These are phyloP conservation scores for Aspergillus saccharolyticus DNA, from an alignment of 495 filamentous ascomycete genomes.

Conservation along the genomic window DNA sequence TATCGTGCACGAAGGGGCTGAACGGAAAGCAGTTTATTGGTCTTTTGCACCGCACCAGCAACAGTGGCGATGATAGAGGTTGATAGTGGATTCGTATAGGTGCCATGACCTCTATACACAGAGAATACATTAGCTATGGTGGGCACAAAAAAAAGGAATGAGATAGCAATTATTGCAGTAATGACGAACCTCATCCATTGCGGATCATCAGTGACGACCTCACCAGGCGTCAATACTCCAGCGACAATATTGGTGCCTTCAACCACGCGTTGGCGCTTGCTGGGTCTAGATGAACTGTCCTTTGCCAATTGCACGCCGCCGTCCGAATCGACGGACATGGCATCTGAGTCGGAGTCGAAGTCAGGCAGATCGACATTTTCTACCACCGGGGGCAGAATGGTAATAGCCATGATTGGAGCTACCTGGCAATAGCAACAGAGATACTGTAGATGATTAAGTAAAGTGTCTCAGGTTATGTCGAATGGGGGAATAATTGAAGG, in stretches of 20 bases:
- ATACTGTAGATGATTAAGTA: background rate
- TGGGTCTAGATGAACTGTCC: conserved; percentile 28
- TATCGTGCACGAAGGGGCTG: conserved; percentile 88
- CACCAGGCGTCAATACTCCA: conserved; percentile 80
- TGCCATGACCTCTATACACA: conserved; percentile 68
- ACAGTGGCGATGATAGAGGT: conserved; percentile 78
- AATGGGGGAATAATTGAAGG: background rate
- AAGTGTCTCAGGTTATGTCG: background rate
- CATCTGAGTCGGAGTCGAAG: conserved; percentile 33
- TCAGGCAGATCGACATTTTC: conserved; percentile 31
- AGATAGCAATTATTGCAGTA: background rate
- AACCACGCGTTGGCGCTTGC: conserved; percentile 36
- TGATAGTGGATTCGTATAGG: conserved; percentile 55
- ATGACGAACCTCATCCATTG: conserved; percentile 85
- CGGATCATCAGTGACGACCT: conserved; percentile 79
- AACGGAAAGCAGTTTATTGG: conserved; percentile 93
- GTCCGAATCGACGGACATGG: conserved; percentile 53
- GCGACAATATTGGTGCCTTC: conserved; percentile 26
- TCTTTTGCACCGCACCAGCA: conserved; percentile 79
- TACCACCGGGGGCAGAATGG: conserved; percentile 62
- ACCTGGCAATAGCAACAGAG: background rate
- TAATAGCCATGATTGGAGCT: conserved; percentile 64
- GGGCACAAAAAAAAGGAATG: background rate
- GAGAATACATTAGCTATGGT: background rate
- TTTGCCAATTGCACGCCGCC: conserved; percentile 54